phyloP scores from a whole-genome alignment of 345 rosid genomes.

The Trapa incisa region DNA sequence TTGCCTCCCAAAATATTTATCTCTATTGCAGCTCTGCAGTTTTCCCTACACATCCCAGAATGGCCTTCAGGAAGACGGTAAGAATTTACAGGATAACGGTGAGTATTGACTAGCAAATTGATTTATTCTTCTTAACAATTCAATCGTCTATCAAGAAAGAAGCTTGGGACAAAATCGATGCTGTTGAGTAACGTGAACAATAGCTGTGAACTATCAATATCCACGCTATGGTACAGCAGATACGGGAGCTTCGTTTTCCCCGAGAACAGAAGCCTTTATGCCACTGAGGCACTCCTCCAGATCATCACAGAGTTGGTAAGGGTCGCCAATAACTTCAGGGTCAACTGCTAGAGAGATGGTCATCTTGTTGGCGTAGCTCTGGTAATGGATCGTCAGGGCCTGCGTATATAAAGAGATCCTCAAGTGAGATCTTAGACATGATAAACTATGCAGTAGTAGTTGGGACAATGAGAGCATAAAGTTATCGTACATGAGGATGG shows the following conservation, averaged over 20 bases:
- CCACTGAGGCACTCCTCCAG: constrained; percentile 38
- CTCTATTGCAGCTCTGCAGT: no score
- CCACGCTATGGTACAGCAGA: background rate
- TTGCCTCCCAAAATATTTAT: no score
- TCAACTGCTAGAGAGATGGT: constrained; percentile 51
- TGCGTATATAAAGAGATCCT: constrained; percentile 8
- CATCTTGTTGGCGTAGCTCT: constrained; percentile 63
- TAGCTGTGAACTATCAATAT: no score
- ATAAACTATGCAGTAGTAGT: background rate
- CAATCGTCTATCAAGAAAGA: background rate
- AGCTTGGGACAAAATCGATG: background rate
- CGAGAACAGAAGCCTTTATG: constrained; percentile 28
- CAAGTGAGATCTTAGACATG: background rate
- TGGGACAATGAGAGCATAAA: background rate
- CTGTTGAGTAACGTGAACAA: no score
- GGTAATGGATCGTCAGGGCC: constrained; percentile 81
- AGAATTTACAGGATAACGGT: no score
- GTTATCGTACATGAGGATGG: constrained; percentile 39
- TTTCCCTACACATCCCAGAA: no score
- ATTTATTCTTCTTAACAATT: no score
- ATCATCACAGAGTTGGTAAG: constrained; percentile 47
- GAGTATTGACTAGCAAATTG: no score
- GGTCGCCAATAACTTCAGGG: constrained; percentile 52
- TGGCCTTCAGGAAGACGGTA: no score
- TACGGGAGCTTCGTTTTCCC: constrained; percentile 1